Conservation (phyloP, 805 yeast species). For the Kodamaea kakaduensis region DNA sequence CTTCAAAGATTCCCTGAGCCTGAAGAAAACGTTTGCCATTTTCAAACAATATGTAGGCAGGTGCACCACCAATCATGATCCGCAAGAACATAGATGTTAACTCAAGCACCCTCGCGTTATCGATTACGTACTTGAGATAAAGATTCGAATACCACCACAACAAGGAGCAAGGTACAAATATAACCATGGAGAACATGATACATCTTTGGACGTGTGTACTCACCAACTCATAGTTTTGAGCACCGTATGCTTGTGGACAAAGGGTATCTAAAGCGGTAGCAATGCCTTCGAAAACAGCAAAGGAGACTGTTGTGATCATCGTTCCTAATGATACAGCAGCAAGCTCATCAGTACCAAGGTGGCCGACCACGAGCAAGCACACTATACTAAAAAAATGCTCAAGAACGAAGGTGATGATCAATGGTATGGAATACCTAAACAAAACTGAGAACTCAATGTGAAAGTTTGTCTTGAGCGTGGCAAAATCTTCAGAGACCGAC, state of each 20-base stretch:
- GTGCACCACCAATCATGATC: slow-evolving; percentile 36
- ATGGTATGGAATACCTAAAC: slow-evolving; percentile 34
- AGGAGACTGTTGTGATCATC: slow-evolving; percentile 42
- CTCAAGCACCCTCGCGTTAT: slow-evolving; percentile 28
- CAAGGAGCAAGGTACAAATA: slow-evolving; percentile 37
- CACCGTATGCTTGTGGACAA: slow-evolving; percentile 46
- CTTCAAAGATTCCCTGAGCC: slow-evolving; percentile 46
- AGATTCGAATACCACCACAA: slow-evolving; percentile 37
- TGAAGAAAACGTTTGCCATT: slow-evolving; percentile 39
- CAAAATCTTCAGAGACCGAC: slow-evolving; percentile 29
- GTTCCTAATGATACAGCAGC: slow-evolving; percentile 45
- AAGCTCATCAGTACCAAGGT: slow-evolving; percentile 41
- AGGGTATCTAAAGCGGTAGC: slow-evolving; percentile 44
- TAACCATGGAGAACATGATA: slow-evolving; percentile 28
- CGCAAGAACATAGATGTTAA: slow-evolving; percentile 35
- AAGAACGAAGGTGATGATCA: slow-evolving; percentile 37
- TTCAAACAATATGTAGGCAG: slow-evolving; percentile 42
- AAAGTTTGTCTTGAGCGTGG: slow-evolving; percentile 24
- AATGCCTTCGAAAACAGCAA: slow-evolving; percentile 44
- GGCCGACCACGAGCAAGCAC: slow-evolving; percentile 42
- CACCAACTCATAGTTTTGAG: slow-evolving; percentile 36
- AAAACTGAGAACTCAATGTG: slow-evolving; percentile 27
- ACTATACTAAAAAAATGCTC: slow-evolving; percentile 44
- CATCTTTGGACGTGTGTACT: slow-evolving; percentile 38
- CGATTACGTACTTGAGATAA: slow-evolving; percentile 29